Base-by-base conservation (phyloP, 352 stramenopile genomes). In the Pythium pectinolyticum region DNA sequence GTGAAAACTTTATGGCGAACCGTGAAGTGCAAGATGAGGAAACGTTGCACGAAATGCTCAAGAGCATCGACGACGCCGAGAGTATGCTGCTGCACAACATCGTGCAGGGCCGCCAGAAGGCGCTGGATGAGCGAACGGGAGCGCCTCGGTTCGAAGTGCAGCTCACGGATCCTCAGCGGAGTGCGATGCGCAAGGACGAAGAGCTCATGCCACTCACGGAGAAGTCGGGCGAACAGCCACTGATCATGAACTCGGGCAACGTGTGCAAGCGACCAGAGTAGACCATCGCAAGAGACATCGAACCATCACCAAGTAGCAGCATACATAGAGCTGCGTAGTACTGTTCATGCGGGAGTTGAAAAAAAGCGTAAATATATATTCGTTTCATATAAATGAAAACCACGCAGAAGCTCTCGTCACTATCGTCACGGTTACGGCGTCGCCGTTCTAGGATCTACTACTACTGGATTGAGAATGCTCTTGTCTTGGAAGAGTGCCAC, bases 1-100 rank as follows among this genome's bases (percentile, higher is more conserved):
- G 86, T 14, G 78, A 90, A 28, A 86, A 89, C 61, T 94, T 95
- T 35, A 1, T 65, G 30, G 67, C 61, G 27, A 95, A 92, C 70
- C 61, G 75, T 39, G 72, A 83, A 1, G 83, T 90, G 58, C 69
- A 53, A 3, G 84, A 92, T 58, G 43, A 59, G n/a, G 70, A 77
- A 45, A 71, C 77, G 32, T 43, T 93, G 4, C 37, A 75, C 1
- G 84, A 86, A 40, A 40, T 95, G 57, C 41, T 95, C 56, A 84
- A 87, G 64, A 70, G 80, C 63, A 88, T 95, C 54, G 78, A 89
- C 58, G 86, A 95, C 43, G 84, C 83, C 63, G 86, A 95, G 67
- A 54, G 66, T 41, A 94, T 95, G 84, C 67, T 95, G 56, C 79
- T 90, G n/a, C 80, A 92, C 68, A 74, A 95, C 69, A 94, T 95